Percentiles rank a stretch among this genome's conserved stretches.
phyloP scores from a whole-genome alignment of 306 rosid species.

The Prunus davidiana region DNA sequence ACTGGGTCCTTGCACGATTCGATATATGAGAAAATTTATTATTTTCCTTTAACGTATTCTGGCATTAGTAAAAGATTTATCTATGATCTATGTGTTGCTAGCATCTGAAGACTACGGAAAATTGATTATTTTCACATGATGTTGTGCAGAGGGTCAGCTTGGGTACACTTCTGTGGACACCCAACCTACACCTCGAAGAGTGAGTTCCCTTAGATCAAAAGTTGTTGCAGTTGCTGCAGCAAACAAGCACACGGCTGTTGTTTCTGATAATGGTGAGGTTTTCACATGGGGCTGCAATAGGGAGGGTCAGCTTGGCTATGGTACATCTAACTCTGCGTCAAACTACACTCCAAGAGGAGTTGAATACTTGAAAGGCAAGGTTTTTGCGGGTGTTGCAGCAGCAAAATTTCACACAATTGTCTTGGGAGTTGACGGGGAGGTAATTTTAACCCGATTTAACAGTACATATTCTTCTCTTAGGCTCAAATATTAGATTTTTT shows the following conservation, averaged over 20 bases:
- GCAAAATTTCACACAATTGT: slow-evolving; percentile 92
- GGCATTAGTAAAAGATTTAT: not conserved
- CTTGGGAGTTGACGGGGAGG: slow-evolving; percentile 97
- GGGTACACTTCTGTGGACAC: slow-evolving; percentile 96
- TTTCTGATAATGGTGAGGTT: slow-evolving; percentile 83
- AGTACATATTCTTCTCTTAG: not conserved
- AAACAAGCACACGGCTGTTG: slow-evolving; percentile 94
- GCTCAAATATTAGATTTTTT: not conserved
- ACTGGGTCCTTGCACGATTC: not conserved
- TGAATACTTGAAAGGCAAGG: slow-evolving; percentile 90
- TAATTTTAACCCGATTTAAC: slow-evolving; percentile 29
- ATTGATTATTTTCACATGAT: slow-evolving; percentile 15
- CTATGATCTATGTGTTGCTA: slow-evolving; percentile 5
- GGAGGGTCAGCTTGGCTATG: slow-evolving; percentile 98
- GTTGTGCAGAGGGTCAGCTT: slow-evolving; percentile 89
- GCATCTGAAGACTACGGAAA: slow-evolving; percentile 10
- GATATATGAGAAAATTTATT: not conserved
- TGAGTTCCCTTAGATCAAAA: slow-evolving; percentile 73
- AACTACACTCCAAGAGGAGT: slow-evolving; percentile 86
- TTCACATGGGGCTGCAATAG: slow-evolving; percentile 95
- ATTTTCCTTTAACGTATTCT: not conserved
- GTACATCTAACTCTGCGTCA: slow-evolving; percentile 96
- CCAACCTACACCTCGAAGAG: slow-evolving; percentile 93
- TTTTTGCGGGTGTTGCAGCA: slow-evolving; percentile 61
- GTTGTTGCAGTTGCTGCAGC: slow-evolving; percentile 88